These are phyloP conservation scores for Leccinum arenicola DNA, from an alignment of 768 basidiomycete species.

Conservation along the genomic window DNA sequence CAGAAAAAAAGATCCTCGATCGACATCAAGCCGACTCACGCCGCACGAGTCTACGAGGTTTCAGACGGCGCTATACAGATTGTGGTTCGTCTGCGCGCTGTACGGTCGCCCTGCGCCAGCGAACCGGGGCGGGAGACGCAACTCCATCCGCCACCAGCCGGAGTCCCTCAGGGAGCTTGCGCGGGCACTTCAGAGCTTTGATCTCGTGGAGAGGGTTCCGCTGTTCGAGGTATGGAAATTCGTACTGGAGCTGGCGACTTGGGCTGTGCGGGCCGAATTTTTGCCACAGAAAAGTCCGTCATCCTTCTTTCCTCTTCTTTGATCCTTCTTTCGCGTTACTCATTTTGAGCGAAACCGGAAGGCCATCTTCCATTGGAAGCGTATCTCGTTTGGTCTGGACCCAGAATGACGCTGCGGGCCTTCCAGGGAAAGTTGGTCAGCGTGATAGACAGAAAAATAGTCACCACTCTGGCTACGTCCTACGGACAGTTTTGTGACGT, in stretches of 20 bases:
- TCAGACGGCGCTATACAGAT: background rate
- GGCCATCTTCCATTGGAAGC: constrained; percentile 1
- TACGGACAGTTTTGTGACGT: constrained; percentile 13
- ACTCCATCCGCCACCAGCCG: background rate
- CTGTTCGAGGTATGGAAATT: constrained; percentile 10
- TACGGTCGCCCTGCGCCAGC: background rate
- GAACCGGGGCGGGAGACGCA: background rate
- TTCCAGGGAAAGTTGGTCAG: constrained; percentile 9
- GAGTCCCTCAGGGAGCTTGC: background rate
- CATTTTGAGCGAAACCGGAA: background rate
- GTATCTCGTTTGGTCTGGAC: constrained; percentile 17
- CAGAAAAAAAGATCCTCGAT: constrained; percentile 38
- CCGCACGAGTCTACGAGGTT: background rate
- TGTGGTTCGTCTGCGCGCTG: background rate
- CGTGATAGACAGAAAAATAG: constrained; percentile 8
- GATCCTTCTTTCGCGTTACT: background rate
- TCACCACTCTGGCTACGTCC: background rate
- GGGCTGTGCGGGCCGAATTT: background rate
- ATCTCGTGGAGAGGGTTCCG: background rate
- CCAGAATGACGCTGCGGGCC: constrained; percentile 5
- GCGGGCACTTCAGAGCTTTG: background rate
- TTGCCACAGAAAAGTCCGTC: background rate
- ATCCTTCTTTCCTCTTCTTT: background rate
- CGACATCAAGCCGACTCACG: background rate
- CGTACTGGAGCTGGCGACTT: background rate